Evolutionary conservation across 305 asterid species (phyloP).

Genomic region (Ilex paraguariensis): DNA sequence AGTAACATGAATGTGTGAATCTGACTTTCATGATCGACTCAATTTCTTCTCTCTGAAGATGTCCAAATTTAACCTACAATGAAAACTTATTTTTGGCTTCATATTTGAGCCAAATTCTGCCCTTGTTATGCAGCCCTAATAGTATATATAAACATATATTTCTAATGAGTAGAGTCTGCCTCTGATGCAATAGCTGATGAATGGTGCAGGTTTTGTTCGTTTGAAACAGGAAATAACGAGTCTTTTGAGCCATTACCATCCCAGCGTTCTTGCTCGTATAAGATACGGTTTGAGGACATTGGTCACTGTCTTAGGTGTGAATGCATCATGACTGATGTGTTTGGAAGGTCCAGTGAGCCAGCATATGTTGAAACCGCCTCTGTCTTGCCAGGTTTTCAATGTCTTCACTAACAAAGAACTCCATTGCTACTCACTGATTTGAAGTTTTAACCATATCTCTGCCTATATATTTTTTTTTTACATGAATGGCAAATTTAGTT

Average conservation of each 20-base stretch:
- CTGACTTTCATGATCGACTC: slow-evolving; percentile 3
- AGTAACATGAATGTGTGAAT: no score
- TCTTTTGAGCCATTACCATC: slow-evolving; percentile 72
- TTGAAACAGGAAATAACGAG: slow-evolving; percentile 52
- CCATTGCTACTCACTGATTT: no score
- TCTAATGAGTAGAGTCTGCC: no score
- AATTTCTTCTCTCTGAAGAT: slow-evolving; percentile 2
- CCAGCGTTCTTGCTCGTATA: slow-evolving; percentile 83
- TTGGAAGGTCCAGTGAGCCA: slow-evolving; percentile 92
- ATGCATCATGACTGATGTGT: slow-evolving; percentile 78
- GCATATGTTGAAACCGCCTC: slow-evolving; percentile 74
- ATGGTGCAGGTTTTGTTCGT: slow-evolving; percentile 76
- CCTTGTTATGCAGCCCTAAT: no score
- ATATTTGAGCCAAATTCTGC: no score
- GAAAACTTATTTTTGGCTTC: no score
- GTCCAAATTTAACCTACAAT: no score
- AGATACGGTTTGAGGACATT: slow-evolving; percentile 84
- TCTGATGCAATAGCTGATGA: slow-evolving; percentile 1
- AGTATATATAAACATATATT: no score
- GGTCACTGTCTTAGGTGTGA: slow-evolving; percentile 89
- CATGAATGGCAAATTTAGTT: no score
- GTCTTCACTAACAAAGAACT: background rate
- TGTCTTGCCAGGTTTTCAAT: slow-evolving; percentile 71
- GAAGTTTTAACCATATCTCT: no score
- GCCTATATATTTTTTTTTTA: no score